phyloP scores from a whole-genome alignment of 805 yeast genomes.

The Blastobotrys peoriensis region DNA sequence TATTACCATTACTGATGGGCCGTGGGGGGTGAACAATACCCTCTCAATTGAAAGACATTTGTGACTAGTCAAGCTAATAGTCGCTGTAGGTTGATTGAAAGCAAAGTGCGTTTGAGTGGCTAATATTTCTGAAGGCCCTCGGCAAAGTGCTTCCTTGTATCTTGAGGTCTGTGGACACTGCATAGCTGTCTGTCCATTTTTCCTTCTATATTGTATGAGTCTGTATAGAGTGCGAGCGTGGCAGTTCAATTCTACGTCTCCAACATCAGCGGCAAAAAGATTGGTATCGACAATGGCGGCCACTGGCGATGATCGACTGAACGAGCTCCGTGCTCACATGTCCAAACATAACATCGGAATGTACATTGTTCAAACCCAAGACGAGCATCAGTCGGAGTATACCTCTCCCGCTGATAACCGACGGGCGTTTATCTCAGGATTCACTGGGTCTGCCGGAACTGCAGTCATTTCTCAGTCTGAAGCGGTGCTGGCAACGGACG shows the following conservation, averaged over 20 bases:
- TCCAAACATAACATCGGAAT: slow-evolving; percentile 56
- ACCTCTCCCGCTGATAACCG: slow-evolving; percentile 77
- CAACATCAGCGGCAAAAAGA: not conserved
- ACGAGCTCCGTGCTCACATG: slow-evolving; percentile 59
- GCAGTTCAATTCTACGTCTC: not conserved
- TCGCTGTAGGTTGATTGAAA: no score
- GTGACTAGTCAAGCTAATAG: no score
- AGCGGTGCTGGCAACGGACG: slow-evolving; percentile 87
- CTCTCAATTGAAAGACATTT: no score
- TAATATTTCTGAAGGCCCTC: no score
- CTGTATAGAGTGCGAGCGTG: not conserved
- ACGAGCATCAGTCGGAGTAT: slow-evolving; percentile 90
- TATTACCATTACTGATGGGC: no score
- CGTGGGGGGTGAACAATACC: no score
- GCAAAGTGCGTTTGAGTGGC: no score
- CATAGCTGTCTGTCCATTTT: no score
- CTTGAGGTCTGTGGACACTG: no score
- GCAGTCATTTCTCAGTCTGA: slow-evolving; percentile 70
- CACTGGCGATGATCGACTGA: slow-evolving; percentile 41
- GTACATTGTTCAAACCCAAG: slow-evolving; percentile 80
- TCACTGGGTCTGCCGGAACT: slow-evolving; percentile 89
- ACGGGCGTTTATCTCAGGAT: slow-evolving; percentile 73
- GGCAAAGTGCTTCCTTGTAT: no score
- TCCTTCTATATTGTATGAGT: not conserved
- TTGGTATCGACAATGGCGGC: not conserved